Evolutionary conservation across 2,329 filamentous ascomycete genomes (phyloP).

Genomic region (Neurospora sp.): DNA sequence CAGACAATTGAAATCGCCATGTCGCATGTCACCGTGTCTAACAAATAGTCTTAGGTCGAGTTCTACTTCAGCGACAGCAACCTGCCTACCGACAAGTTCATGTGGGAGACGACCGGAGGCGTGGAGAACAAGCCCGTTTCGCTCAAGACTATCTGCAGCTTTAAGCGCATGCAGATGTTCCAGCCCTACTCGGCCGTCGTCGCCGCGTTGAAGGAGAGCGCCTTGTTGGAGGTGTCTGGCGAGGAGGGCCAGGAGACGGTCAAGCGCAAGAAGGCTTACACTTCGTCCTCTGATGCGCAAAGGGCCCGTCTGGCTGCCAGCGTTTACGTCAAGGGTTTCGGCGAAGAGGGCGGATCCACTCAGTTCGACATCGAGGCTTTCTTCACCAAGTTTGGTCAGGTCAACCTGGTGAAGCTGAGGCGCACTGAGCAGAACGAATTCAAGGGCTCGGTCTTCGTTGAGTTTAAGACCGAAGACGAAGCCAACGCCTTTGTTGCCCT

Average conservation of each 20-base stretch:
- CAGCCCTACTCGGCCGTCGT: constrained; percentile 78
- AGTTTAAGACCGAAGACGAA: constrained; percentile 72
- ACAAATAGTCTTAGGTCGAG: constrained; percentile 57
- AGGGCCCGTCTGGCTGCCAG: constrained; percentile 58
- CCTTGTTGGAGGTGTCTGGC: constrained; percentile 62
- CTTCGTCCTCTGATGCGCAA: constrained; percentile 48
- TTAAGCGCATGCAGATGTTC: constrained; percentile 96
- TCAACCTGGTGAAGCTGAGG: constrained; percentile 78
- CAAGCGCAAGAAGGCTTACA: constrained; percentile 66
- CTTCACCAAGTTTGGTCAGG: constrained; percentile 70
- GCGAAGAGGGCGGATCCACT: constrained; percentile 68
- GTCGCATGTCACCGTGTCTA: constrained; percentile 3
- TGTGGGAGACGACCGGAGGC: constrained; percentile 70
- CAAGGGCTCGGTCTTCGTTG: constrained; percentile 95
- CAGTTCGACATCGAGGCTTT: constrained; percentile 94
- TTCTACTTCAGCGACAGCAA: constrained; percentile 95
- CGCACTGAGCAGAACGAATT: constrained; percentile 64
- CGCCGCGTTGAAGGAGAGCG: constrained; percentile 70
- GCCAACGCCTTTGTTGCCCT: constrained; percentile 71
- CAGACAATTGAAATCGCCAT: background rate
- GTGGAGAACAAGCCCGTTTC: constrained; percentile 72
- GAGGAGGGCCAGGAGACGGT: constrained; percentile 61
- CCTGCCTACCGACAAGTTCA: constrained; percentile 77
- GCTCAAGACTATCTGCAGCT: constrained; percentile 68
- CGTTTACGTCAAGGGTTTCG: constrained; percentile 92